phyloP scores from a whole-genome alignment of 2,329 filamentous ascomycete species.

The Fusarium sp. region DNA sequence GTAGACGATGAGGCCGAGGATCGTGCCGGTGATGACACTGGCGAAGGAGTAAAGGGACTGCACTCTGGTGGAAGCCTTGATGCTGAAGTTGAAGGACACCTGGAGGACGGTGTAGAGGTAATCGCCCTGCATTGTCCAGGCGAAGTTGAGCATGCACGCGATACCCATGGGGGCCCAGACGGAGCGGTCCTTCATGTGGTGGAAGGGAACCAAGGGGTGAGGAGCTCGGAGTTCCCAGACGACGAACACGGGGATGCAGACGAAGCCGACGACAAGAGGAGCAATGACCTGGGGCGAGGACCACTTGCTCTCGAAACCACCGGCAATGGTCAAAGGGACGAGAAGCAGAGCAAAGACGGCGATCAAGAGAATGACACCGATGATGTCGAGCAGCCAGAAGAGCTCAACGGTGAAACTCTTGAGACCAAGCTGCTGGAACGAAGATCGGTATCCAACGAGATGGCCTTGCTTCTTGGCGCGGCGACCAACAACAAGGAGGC shows the following conservation, averaged over 20 bases:
- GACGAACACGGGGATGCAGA: conserved; percentile 65
- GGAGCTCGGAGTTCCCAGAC: conserved; percentile 62
- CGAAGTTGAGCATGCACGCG: conserved; percentile 66
- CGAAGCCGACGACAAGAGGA: conserved; percentile 60
- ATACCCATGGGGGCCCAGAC: conserved; percentile 75
- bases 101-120: conserved; percentile 74
- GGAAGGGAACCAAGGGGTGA: conserved; percentile 71
- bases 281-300: conserved; percentile 56
- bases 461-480: conserved; percentile 67
- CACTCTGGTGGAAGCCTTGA: conserved; percentile 70
- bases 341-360: conserved; percentile 62
- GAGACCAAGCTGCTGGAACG: conserved; percentile 52
- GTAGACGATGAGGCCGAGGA: conserved; percentile 69
- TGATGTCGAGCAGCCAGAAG: conserved; percentile 62
- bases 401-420: conserved; percentile 55
- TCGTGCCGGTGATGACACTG: conserved; percentile 69
- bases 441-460: conserved; percentile 55
- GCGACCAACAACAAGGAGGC: conserved; percentile 63
- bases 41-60: conserved; percentile 69
- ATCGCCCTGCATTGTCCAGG: conserved; percentile 74
- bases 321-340: conserved; percentile 61
- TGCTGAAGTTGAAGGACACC: conserved; percentile 71
- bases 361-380: conserved; percentile 61
- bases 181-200: conserved; percentile 72
- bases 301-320: conserved; percentile 58